Percentiles rank a stretch among this genome's conserved stretches.
These are phyloP conservation scores for Avena insularis DNA, from an alignment of 176 grass and related monocot genomes.

Conservation along the genomic window DNA sequence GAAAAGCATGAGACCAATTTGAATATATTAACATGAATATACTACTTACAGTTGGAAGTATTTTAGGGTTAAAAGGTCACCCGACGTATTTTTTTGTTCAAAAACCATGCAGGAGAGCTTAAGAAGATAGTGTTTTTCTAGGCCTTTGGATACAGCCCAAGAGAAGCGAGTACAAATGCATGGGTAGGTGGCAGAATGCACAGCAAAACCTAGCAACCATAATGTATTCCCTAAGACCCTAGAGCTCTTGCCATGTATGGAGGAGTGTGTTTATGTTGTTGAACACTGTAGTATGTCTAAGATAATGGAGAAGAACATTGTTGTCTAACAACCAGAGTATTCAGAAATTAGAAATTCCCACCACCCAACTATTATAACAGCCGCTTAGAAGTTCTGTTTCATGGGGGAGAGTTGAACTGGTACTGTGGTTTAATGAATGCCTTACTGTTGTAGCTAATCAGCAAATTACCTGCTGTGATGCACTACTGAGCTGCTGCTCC, in stretches of 20 bases:
- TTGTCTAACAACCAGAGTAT: neutral
- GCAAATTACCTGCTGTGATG: conserved; percentile 80
- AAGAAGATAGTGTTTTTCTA: neutral
- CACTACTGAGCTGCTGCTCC: conserved; percentile 69
- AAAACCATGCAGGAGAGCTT: no score
- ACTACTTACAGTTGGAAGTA: no score
- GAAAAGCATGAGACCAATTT: no score
- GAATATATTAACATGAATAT: no score
- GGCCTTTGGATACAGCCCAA: neutral
- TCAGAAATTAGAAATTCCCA: neutral
- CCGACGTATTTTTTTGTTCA: no score
- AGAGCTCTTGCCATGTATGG: neutral
- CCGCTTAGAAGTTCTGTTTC: neutral
- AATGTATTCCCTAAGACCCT: neutral
- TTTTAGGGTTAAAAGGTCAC: no score
- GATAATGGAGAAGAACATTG: neutral
- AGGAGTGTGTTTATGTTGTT: neutral
- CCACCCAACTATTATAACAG: neutral
- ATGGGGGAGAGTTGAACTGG: neutral
- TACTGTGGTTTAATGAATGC: neutral
- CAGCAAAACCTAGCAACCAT: neutral
- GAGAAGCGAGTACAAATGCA: neutral
- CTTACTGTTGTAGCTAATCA: neutral
- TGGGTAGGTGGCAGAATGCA: neutral
- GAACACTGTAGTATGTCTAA: neutral